Evolutionary conservation across 768 basidiomycete species (phyloP), one percentile per base, ranked within the genome.

Genomic region (Hydnum rufescens): DNA sequence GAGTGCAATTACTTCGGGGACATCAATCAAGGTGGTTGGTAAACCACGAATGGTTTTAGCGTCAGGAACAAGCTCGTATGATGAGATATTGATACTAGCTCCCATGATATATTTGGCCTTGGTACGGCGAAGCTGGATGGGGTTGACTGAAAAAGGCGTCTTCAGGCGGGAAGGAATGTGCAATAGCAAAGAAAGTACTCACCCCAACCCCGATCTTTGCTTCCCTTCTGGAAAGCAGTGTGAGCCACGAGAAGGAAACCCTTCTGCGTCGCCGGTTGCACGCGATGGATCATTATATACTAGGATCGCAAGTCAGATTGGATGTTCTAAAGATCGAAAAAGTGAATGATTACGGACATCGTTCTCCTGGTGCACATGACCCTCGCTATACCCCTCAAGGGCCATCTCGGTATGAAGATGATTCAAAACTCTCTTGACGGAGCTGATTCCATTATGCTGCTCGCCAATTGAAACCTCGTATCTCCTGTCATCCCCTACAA

Each of bases 301-400:
- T 96, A 62, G 23, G 2, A 44, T 16, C 23, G 23, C 2, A 32
- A 13, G 13, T n/a, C 13, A 16, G n/a, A 22, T 16, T 31, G 26
- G 32, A 34, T 46, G 16, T 19, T 18, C 16, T 44, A 23, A 42
- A 51, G 18, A 29, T 2, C 46, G 5, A 42, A n/a, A 43, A n/a
- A 4, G 25, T 2, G 26, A 51, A 26, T 34, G 47, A 25, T 18
- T 25, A 76, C 83, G 66, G 63, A 85, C 92, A 63, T 96, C 80
- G 57, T 85, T 89, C 64, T 97, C 95, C 64, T 96, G 89, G 60
- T 92, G 92, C 5, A 97, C 87, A 67, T 96, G 88, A 0, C 89
- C 93, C 64, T 99, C 95, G 54, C 79, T 76, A 57, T 75, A 96
- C 0, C 77, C 83, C 2, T 72, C 77, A n/a, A 87, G 67, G 2